A percentile compares a stretch with the other conserved stretches of the same genome.
These are phyloP conservation scores for Acorus gramineus DNA, from an alignment of 106 monocot species.

Conservation along the genomic window DNA sequence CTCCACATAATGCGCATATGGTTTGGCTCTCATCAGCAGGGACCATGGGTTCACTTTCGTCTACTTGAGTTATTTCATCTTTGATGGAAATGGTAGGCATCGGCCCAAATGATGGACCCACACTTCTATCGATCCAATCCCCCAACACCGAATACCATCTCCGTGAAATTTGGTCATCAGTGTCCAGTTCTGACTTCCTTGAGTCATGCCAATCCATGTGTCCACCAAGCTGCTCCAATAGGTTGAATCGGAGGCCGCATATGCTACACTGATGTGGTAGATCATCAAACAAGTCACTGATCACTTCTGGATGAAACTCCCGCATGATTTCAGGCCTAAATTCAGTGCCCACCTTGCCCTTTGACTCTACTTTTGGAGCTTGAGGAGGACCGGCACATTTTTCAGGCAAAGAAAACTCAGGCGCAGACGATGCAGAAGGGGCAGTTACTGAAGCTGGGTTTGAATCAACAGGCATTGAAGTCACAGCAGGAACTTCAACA, in stretches of 20 bases:
- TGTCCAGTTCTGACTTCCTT: slow-evolving; percentile 8
- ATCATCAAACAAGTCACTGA: slow-evolving; percentile 49
- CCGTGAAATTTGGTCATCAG: slow-evolving; percentile 21
- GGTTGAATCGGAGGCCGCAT: slow-evolving; percentile 55
- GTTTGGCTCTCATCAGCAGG: slow-evolving; percentile 85
- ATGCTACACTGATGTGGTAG: slow-evolving; percentile 47
- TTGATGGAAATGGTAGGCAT: slow-evolving; percentile 5
- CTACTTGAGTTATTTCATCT: slow-evolving; percentile 7
- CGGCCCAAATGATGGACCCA: slow-evolving; percentile 1
- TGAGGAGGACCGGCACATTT: no score
- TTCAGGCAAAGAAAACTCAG: slow-evolving; percentile 3
- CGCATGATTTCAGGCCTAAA: slow-evolving; percentile 67
- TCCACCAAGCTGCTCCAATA: slow-evolving; percentile 29
- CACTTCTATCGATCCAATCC: slow-evolving; percentile 21
- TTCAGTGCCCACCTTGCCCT: slow-evolving; percentile 44
- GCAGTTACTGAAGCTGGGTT: slow-evolving; percentile 1
- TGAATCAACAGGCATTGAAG: slow-evolving; percentile 1
- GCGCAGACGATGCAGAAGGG: slow-evolving; percentile 1
- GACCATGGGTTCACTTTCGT: slow-evolving; percentile 50
- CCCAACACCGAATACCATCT: slow-evolving; percentile 45
- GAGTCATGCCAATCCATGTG: slow-evolving; percentile 55
- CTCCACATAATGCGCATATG: slow-evolving; percentile 85
- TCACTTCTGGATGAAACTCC: slow-evolving; percentile 51
- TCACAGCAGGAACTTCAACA: slow-evolving; percentile 2
- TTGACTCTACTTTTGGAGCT: not conserved